A percentile compares a stretch with the other conserved stretches of the same genome.
phyloP scores from a whole-genome alignment of 2,329 filamentous ascomycete species.

The Diaporthe nobilis region DNA sequence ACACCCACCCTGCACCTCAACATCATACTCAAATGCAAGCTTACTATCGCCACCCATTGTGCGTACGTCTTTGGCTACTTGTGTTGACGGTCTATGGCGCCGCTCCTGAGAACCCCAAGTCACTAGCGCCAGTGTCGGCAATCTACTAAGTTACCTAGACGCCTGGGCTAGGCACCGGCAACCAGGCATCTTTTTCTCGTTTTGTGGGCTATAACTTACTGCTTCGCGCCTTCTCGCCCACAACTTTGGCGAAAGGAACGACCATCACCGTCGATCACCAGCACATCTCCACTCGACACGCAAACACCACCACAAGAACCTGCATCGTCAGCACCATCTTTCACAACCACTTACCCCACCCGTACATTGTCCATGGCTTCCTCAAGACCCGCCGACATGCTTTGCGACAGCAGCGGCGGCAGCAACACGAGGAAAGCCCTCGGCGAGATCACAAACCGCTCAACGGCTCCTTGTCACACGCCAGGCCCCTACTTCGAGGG shows the following conservation, averaged over 20 bases:
- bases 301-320: constrained; percentile 3
- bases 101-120: background rate
- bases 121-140: background rate
- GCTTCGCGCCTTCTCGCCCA: constrained; percentile 1
- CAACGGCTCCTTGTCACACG: background rate
- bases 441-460: background rate
- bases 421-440: background rate
- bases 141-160: background rate
- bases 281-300: background rate
- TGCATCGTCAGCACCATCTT: background rate
- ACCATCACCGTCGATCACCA: background rate
- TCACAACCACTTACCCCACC: background rate
- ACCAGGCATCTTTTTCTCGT: background rate
- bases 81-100: too few relatives aligned
- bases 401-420: background rate
- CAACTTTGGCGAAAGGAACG: background rate
- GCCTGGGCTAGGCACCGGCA: background rate
- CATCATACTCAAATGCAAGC: too few relatives aligned
- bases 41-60: too few relatives aligned
- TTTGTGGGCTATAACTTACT: background rate
- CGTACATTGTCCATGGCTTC: background rate
- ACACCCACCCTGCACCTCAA: too few relatives aligned
- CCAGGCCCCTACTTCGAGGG: constrained; percentile 3
- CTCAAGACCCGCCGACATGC: background rate
- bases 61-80: too few relatives aligned